Conservation (phyloP, 1,139 yeast genomes). For the Taphrina betulina region DNA sequence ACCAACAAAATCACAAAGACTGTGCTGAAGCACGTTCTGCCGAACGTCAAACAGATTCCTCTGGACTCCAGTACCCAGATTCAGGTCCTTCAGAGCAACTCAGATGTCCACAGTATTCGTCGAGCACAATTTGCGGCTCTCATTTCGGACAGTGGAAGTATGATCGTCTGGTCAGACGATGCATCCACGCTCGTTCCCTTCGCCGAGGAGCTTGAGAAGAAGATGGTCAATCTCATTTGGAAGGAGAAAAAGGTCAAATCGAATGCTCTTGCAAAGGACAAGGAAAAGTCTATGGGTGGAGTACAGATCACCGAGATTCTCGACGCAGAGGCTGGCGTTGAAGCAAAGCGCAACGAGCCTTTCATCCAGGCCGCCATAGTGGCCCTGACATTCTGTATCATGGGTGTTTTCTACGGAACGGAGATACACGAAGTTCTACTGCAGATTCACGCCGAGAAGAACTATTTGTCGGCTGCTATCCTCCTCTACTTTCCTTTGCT, state of each 20-base stretch:
- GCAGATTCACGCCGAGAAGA: slow-evolving; percentile 32
- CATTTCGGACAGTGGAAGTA: slow-evolving; percentile 28
- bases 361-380: slow-evolving; percentile 31
- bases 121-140: slow-evolving; percentile 37
- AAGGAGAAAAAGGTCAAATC: slow-evolving; percentile 21
- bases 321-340: slow-evolving; percentile 28
- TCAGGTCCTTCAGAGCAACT: slow-evolving; percentile 35
- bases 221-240: slow-evolving; percentile 34
- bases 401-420: slow-evolving; percentile 34
- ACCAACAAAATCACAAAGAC: slow-evolving; percentile 35
- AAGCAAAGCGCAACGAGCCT: slow-evolving; percentile 21
- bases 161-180: slow-evolving; percentile 35
- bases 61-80: slow-evolving; percentile 37
- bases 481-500: slow-evolving; percentile 33
- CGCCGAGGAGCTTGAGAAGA: slow-evolving; percentile 33
- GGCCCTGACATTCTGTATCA: slow-evolving; percentile 31
- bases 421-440: slow-evolving; percentile 19
- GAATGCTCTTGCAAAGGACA: slow-evolving; percentile 5
- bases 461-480: slow-evolving; percentile 24
- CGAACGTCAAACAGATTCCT: slow-evolving; percentile 34
- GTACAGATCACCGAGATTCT: slow-evolving; percentile 2
- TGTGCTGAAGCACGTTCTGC: slow-evolving; percentile 33
- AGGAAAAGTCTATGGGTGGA: slow-evolving; percentile 6
- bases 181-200: slow-evolving; percentile 33
- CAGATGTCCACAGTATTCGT: slow-evolving; percentile 37